Base-by-base conservation (phyloP, 768 basidiomycete species). In the Macrolepiota dolichaula region DNA sequence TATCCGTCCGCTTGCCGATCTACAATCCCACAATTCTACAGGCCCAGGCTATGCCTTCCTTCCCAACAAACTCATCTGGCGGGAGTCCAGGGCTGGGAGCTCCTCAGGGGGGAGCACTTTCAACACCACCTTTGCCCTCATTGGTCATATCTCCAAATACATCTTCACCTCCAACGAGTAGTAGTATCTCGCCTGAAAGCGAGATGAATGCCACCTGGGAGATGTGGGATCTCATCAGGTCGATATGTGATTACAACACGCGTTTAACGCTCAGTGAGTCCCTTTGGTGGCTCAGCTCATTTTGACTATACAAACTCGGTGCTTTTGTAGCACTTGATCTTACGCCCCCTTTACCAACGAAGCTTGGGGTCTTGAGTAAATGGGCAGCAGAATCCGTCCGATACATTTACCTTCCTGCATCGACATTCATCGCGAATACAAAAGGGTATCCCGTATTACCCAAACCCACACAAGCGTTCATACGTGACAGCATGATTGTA, bases 391-490 rank as follows among this genome's bases (percentile, higher is more conserved):
- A 99, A 72, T 90, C 95, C 6, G 87, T 96, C n/a, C 85, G 86
- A 36, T 84, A 94, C 69, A 81, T 99, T 57, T 91, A 93, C 73
- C 78, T 98, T 1, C 95, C 97, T 3, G 87, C 94, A 0, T 86
- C 91, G 12, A 85, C 94, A 3, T 99, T 98, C 73, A 95, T 98
- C 68, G 87, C 95, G 11, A 99, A 99, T 72, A 83, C 87, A 54
- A 96, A 97, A 75, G 96, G 95, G 2, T 99, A 97, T 72, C 97
- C 97, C 0, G 97, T 99, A 5, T 83, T 99, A 17, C 91, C 93
- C 12, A 98, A 98, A 73, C 87, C 88, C 10, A 91, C 94, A 2
- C 97, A 99, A 67, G 82, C 83, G 0, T 98, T 99, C 77, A 84
- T 98, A 57, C 87, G 89, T 63, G 87, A 94, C 62, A 87, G 90